Base-by-base conservation (phyloP, 129 eudicot genomes). In the Saussurea involucrata region DNA sequence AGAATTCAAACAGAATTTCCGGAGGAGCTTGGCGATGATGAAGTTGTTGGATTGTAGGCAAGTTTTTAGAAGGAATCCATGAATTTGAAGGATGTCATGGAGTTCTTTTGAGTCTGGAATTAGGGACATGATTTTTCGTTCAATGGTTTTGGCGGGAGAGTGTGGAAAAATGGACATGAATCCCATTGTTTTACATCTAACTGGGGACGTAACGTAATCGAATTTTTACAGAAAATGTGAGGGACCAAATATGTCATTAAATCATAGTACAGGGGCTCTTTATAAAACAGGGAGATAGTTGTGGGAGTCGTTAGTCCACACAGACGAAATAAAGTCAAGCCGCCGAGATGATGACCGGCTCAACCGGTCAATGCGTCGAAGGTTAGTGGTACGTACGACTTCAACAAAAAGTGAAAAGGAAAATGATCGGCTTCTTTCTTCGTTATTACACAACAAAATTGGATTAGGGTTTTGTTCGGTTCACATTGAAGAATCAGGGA, bases 331-430 rank as follows among this genome's bases (percentile, higher is more conserved):
- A 83, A 86, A 84, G 69, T 85, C 65, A 49, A 21, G 29, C 73
- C 67, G 69, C 29, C 68, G 46, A 69, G 75, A 69, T 49, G 78
- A 55, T 76, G 60, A 84, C 89, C 80, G 83, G 87, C 65, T 69
- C 3, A 82, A 25, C 86, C 80, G 86, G 89, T 85, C 74, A 86
- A 36, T 40, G 34, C 74, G 5, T 78, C 22, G 60, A 55, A 25
- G 69, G 42, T 66, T 6, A 25, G 49, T 31, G 76, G 76, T 27
- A 76, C 65, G 76, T 27, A 76, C 65, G 76, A 75, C 81, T 64
- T 74, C 64, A 74, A 67, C 68, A n/a, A 49, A 64, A 49, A 20
- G 1, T 0, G 40, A 42, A 29, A 72, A 78, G 29, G 18, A 8
- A 68, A 69, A 34, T 68, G 66, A 73, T 32, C 61, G 61, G 18